Evolutionary conservation across 495 filamentous ascomycete genomes (phyloP), one percentile per base, ranked within the genome.

Genomic region (Talaromyces ruber): DNA sequence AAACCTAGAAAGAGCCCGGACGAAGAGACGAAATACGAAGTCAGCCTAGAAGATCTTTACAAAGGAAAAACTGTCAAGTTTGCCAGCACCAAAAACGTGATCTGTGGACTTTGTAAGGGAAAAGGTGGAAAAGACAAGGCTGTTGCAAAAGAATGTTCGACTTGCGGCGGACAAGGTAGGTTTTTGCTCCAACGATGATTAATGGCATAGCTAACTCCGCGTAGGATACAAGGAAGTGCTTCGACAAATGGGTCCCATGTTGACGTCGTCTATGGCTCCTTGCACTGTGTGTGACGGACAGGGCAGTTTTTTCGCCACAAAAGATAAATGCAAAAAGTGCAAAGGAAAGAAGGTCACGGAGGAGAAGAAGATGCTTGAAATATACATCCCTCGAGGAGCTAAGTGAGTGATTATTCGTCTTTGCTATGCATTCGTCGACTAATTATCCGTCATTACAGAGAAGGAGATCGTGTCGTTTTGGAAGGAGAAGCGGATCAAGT

Each of bases 61-160:
- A 97, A 96, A 81, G 94, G 94, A 64, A 97, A 98, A 82, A 97
- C 94, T 1, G 93, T 94, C 65, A 93, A 93, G 74, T 95, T 98
- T 73, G 84, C 89, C 25, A 93, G 89, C 71, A 92, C 88, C 66
- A 96, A 97, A 80, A 93, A 96, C 64, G 82, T 97, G 63, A 81
- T 97, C 62, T 98, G 94, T 75, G 79, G 79, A 60, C 79, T 83
- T 65, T 98, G 94, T 80, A 91, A 93, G 70, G 94, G 94, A 18
- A 84, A 81, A 58, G 94, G 94, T 28, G 94, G 92, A 52, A 98
- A 97, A 73, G 88, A 93, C 53, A 92, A 91, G 76, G 88, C 92
- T 51, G 96, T 90, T 74, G 79, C 92, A 52, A 89, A 92, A 72
- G 81, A 85, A 62, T 98, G 94, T 74, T 85, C 88, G 57, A 86